Conservation (phyloP, 768 basidiomycete species). For the Goffeauzyma gilvescens region DNA sequence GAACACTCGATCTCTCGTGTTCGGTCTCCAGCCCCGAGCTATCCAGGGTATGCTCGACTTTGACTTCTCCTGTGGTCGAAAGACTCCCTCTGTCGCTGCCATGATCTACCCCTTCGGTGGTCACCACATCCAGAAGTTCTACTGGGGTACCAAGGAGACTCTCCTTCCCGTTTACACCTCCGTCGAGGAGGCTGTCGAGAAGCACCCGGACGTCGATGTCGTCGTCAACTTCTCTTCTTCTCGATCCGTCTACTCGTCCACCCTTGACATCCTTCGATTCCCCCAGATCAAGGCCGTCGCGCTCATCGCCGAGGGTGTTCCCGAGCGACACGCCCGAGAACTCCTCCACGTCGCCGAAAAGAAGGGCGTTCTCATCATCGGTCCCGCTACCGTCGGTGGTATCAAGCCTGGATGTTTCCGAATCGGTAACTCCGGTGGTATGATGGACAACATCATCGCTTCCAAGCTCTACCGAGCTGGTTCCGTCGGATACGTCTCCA, state of each 20-base stretch:
- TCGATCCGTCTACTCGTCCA: conserved; percentile 83
- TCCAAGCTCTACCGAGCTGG: conserved; percentile 97
- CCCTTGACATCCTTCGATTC: conserved; percentile 69
- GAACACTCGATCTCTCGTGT: conserved; percentile 87
- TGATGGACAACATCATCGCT: conserved; percentile 99
- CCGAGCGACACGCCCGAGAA: conserved; percentile 90
- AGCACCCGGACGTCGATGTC: conserved; percentile 91
- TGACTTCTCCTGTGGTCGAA: conserved; percentile 89
- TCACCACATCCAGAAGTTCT: conserved; percentile 99
- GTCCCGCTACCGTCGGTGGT: conserved; percentile 95
- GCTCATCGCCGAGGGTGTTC: conserved; percentile 95
- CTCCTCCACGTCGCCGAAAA: conserved; percentile 72
- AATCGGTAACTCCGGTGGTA: conserved; percentile 97
- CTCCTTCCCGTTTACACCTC: conserved; percentile 92
- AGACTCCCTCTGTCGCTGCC: conserved; percentile 78
- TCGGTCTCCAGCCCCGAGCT: conserved; percentile 94
- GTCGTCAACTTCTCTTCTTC: conserved; percentile 95
- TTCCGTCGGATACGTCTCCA: conserved; percentile 95
- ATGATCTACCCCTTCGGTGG: conserved; percentile 99
- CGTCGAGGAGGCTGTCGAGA: conserved; percentile 71
- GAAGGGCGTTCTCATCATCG: conserved; percentile 78
- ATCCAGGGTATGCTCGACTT: conserved; percentile 99
- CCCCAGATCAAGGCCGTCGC: conserved; percentile 57
- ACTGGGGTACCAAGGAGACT: conserved; percentile 99
- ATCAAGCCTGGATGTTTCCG: conserved; percentile 99